Conservation (phyloP, 2,329 filamentous ascomycete genomes). For the Microthyrium microscopicum region DNA sequence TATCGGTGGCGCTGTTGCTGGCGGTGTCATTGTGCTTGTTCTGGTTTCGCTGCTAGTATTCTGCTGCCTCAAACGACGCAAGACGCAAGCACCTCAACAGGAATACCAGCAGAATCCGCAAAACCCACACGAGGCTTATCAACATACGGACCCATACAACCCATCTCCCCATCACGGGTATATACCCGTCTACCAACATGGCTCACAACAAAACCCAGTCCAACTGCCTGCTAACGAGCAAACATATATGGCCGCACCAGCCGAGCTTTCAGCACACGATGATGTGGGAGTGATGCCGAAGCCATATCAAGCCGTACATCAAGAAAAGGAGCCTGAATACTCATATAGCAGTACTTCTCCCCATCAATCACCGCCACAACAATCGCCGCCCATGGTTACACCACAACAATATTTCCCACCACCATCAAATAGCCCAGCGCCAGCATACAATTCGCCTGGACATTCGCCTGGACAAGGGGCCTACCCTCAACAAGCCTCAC, state of each 20-base stretch:
- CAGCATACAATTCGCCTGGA: background rate
- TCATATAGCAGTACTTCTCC: too few relatives aligned
- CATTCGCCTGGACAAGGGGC: background rate
- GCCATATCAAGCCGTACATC: too few relatives aligned
- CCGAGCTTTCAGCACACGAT: background rate
- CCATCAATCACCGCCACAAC: background rate
- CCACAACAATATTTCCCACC: background rate
- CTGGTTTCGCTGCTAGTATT: background rate
- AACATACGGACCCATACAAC: background rate
- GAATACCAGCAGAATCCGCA: background rate
- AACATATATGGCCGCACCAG: background rate
- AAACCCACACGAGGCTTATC: background rate
- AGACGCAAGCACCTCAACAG: background rate
- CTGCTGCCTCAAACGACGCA: background rate
- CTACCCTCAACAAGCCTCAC: background rate
- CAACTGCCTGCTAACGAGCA: background rate
- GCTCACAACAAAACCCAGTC: background rate
- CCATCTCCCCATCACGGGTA: background rate
- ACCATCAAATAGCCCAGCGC: background rate
- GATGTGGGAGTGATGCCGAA: too few relatives aligned
- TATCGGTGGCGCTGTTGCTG: slow-evolving; percentile 1
- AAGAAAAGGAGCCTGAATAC: too few relatives aligned
- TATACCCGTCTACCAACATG: background rate
- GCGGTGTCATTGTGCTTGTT: background rate
- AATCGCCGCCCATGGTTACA: background rate